Percentiles rank a stretch among this genome's conserved stretches.
Conservation (phyloP, 169 alveolate species). For the Plasmodium vivax region DNA sequence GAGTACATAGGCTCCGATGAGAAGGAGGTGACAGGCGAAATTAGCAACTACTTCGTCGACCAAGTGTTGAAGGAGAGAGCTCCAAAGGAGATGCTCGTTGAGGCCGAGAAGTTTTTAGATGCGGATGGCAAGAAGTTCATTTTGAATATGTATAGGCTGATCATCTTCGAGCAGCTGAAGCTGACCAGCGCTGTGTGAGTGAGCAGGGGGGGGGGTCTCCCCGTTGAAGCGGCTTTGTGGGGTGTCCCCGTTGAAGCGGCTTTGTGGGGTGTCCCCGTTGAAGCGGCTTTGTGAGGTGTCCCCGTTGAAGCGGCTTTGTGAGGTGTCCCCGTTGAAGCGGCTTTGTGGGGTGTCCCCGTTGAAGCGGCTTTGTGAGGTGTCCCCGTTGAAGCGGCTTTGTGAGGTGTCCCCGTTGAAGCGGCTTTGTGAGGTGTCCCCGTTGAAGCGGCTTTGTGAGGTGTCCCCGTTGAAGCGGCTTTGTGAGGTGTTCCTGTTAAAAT, state of each 20-base stretch:
- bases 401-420: no score
- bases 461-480: background rate
- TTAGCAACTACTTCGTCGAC: conserved; percentile 77
- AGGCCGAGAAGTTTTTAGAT: conserved; percentile 86
- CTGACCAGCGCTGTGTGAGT: background rate
- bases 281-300: background rate
- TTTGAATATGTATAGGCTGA: conserved; percentile 84
- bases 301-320: background rate
- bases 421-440: no score
- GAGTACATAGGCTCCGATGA: conserved; percentile 91
- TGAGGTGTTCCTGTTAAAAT: background rate
- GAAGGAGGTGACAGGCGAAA: conserved; percentile 79
- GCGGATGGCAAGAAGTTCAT: conserved; percentile 87
- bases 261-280: no score
- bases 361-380: no score
- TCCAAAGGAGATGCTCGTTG: conserved; percentile 83
- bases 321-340: background rate
- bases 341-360: background rate
- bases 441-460: no score
- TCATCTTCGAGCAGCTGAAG: conserved; percentile 83
- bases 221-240: no score
- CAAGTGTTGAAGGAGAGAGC: conserved; percentile 81
- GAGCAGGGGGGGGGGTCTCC: background rate
- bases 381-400: no score
- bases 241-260: no score